Conservation (phyloP, 2,329 filamentous ascomycete genomes). For the Fulvia fulva region DNA sequence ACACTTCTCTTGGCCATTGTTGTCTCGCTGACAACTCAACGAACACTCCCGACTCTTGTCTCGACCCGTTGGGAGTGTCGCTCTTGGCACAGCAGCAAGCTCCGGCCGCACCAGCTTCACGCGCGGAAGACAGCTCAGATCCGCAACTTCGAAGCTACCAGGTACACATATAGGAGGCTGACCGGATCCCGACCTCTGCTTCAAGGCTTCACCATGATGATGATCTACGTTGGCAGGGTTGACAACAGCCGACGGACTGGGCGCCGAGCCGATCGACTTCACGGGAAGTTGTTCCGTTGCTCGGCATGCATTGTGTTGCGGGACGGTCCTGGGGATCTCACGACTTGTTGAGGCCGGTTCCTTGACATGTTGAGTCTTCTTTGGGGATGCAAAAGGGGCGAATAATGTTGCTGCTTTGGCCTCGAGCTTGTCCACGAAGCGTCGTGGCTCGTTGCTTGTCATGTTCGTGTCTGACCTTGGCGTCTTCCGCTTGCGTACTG, state of each 20-base stretch:
- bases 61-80: neutral
- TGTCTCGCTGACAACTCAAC: constrained; percentile 19
- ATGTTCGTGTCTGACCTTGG: constrained; percentile 8
- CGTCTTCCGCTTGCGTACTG: constrained; percentile 14
- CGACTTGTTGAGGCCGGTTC: neutral
- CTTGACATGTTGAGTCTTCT: neutral
- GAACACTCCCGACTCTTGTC: constrained; percentile 15
- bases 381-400: constrained; percentile 3
- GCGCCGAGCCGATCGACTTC: constrained; percentile 6
- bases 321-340: neutral
- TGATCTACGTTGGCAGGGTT: constrained; percentile 6
- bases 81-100: constrained; percentile 23
- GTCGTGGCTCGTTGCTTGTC: neutral
- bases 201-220: neutral
- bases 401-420: constrained; percentile 2
- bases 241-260: constrained; percentile 4
- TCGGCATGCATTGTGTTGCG: constrained; percentile 5
- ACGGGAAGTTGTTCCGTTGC: constrained; percentile 1
- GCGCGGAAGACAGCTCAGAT: constrained; percentile 22
- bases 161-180: constrained; percentile 1
- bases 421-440: neutral
- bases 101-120: constrained; percentile 29
- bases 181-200: constrained; percentile 5
- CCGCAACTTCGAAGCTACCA: neutral
- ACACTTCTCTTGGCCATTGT: constrained; percentile 14